A percentile compares a stretch with the other conserved stretches of the same genome.
Conservation (phyloP, 2,329 filamentous ascomycete genomes). For the Lecanicillium sp. region DNA sequence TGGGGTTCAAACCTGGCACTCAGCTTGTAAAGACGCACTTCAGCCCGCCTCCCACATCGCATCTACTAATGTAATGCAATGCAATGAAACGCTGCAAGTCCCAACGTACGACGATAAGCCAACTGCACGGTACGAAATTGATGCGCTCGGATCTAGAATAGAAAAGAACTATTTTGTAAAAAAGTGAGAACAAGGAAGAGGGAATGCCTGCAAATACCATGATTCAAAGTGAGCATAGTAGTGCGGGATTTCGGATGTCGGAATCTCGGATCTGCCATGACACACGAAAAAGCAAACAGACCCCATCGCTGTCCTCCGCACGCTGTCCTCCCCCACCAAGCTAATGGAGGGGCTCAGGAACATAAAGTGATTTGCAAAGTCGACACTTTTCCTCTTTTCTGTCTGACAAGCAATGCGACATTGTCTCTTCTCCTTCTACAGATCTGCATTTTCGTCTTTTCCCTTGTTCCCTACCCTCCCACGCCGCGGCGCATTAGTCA, state of each 20-base stretch:
- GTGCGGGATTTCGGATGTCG: conserved; percentile 10
- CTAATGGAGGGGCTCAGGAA: conserved; percentile 22
- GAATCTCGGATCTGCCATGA: conserved; percentile 1
- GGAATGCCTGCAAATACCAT: neutral
- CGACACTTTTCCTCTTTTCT: conserved; percentile 3
- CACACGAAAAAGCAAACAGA: neutral
- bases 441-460: neutral
- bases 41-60: neutral
- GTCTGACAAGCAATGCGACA: neutral
- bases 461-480: neutral
- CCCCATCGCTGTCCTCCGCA: neutral
- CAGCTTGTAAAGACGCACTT: neutral
- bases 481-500: neutral
- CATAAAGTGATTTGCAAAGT: conserved; percentile 14
- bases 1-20: too few species aligned
- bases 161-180: too few species aligned
- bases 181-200: neutral
- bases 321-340: conserved; percentile 9
- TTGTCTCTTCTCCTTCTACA: neutral
- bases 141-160: too few species aligned
- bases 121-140: too few species aligned
- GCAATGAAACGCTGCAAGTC: neutral
- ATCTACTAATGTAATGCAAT: neutral
- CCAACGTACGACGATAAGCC: too few species aligned
- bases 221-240: neutral